Evolutionary conservation across 768 basidiomycete genomes (phyloP), one percentile per base, ranked within the genome.

Genomic region (Rickenella mellea): DNA sequence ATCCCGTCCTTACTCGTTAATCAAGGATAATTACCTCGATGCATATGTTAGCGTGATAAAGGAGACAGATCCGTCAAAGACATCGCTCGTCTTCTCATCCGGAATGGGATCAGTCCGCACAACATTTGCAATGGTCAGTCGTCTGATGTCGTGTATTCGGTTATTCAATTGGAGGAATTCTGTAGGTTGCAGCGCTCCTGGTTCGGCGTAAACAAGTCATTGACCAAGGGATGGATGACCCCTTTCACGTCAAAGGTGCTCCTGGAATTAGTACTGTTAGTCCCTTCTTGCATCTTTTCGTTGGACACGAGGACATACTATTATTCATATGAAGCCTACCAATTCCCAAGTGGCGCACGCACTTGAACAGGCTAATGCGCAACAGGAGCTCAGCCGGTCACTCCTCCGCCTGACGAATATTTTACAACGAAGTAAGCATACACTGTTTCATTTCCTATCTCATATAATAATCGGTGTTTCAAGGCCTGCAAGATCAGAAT

Each of bases 121-220:
- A 2, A 97, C 93, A 0, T 98, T 96, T 55, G 91, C 89, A 3
- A 98, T 98, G 96, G 76, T 83, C n/a, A 88, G n/a, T n/a, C n/a
- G n/a, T n/a, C n/a, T n/a, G n/a, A n/a, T n/a, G n/a, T n/a, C n/a
- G n/a, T n/a, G n/a, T n/a, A n/a, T 91, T 6, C 92, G 94, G 1
- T 78, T 81, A 43, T 69, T 99, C 27, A 71, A 97, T 2, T 70
- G 94, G 31, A 69, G 94, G 37, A 86, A 82, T 53, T 83, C 89
- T 56, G 61, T 82, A 9, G 66, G 84, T 21, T 51, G 64, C 67
- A 9, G 70, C 71, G 2, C 53, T 67, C 7, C 55, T 74, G 26
- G 53, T 72, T 3, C 48, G 71, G 22, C 49, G 72, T 11, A 66
- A 65, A 47, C 74, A 78, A 51, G 55, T 79, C 26, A 56, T 82